Base-by-base conservation (phyloP, 2,329 filamentous ascomycete genomes). In the Diaporthe sp. region DNA sequence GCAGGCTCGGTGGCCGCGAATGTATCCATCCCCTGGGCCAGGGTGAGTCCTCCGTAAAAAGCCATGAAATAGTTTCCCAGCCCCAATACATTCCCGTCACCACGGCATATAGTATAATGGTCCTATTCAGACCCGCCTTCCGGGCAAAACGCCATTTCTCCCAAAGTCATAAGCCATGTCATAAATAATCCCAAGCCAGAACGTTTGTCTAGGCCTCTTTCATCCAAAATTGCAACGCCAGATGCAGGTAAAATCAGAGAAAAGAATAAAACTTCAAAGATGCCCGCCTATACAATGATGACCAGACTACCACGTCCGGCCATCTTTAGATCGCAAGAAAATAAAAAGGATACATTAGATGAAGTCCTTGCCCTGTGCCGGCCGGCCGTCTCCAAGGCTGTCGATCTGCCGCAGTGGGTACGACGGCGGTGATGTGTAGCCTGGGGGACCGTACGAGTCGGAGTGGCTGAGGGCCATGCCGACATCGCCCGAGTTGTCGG, bases 401-500 rank as follows among this genome's bases (percentile, higher is more conserved):
- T 71, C 68, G 53, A 65, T 49, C 34, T 53, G 31, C 46, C 37
- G 55, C 31, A 39, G 34, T 1, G 65, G 44, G 15, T 71, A 53
- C 10, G 13, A 22, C 46, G 65, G 65, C n/a, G 73, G 62, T 49
- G 70, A 49, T 5, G 68, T 31, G 46, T 75, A 72, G 28, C 65
- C 51, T 28, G 61, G 70, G 7, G 42, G 70, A 19, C 70, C 49
- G 60, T 76, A 75, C 19, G 71, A 39, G 51, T 42, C 34, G 22
- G 71, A 22, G 22, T 42, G 28, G 31, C 57, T 73, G 25, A 62
- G 10, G 31, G 71, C 71, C 58, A 71, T 73, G 17, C 75, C 75
- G 22, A 76, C 60, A 22, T 76, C 75, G 44, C 73, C 75, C 19
- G 71, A 65, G 42, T 75, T 71, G 13, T 73, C 61, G 25, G 31